Evolutionary conservation across 495 filamentous ascomycete species (phyloP), one percentile per base, ranked within the genome.

Genomic region (Symbiotaphrina buchneri): DNA sequence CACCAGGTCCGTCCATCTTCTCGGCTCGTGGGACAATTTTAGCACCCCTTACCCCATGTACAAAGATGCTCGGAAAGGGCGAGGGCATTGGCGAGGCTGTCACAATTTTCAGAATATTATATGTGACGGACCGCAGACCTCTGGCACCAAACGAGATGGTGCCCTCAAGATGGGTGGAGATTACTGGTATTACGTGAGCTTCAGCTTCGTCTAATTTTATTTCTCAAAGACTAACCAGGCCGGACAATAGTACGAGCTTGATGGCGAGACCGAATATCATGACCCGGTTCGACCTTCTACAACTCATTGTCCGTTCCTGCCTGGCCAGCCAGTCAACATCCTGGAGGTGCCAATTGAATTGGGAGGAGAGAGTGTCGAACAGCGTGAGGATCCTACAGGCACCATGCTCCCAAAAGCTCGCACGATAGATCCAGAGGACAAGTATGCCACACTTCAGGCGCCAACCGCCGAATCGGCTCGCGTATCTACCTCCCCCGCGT

Each of bases 11-110:
- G 78, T 91, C 32, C 71, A 80, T 39, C 59, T 92, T 13, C 56
- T 87, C 33, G 83, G 83, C 35, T 92, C 83, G 34, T 93, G 82
- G 83, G 82, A 93, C 51, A 92, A 90, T 48, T 92, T 93, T 52
- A 54, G 59, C 18, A 67, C 59, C 41, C 49, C 65, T 16, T 83
- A 92, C 57, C 59, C 49, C 2, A 81, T 93, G 71, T 67, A 83
- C 43, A 63, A 65, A 40, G 83, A 93, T 41, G 52, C 46, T 34
- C 67, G 72, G 43, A 59, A 69, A 31, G 74, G 74, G 30, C 54
- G 56, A 18, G 68, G 73, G 28, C 66, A 75, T 41, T 91, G 83
- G 83, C 63, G 68, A 35, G 83, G 83, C 32, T 91, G 81, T 43
- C 71, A 82, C 49, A 63, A 65, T 3, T 91, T 87, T 48, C 63